These are phyloP conservation scores for Obba rivulosa DNA, from an alignment of 768 basidiomycete species.

Conservation along the genomic window DNA sequence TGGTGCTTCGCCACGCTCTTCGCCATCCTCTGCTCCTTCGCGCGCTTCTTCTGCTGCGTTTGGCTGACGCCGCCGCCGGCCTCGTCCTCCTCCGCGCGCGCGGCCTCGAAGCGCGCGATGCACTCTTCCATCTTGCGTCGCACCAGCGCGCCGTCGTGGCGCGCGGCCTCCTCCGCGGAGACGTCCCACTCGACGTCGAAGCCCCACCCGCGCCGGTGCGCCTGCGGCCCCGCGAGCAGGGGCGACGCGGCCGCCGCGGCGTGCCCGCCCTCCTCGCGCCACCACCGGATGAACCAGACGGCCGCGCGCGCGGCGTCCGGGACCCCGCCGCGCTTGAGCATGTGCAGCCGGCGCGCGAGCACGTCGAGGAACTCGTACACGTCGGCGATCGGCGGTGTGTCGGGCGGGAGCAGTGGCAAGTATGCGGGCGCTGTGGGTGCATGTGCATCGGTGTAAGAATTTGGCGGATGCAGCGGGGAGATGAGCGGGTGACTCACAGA, in stretches of 20 bases:
- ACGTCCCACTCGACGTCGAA: constrained; percentile 75
- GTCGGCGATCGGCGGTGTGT: constrained; percentile 52
- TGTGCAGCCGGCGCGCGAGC: constrained; percentile 74
- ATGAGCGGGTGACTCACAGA: constrained; percentile 40
- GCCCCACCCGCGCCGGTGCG: constrained; percentile 65
- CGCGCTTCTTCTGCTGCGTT: constrained; percentile 66
- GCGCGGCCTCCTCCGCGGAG: constrained; percentile 12
- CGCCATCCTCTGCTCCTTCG: constrained; percentile 35
- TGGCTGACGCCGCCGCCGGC: constrained; percentile 56
- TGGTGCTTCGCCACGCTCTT: constrained; percentile 30
- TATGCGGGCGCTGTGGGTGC: constrained; percentile 57
- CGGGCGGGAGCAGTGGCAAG: constrained; percentile 52
- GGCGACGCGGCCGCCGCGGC: constrained; percentile 29
- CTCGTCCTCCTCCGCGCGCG: constrained; percentile 42
- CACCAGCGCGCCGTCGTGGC: constrained; percentile 30
- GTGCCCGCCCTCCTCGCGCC: constrained; percentile 71
- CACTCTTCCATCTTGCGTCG: constrained; percentile 68
- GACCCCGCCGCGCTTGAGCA: constrained; percentile 73
- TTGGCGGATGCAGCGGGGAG: constrained; percentile 1
- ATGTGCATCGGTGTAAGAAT: neutral
- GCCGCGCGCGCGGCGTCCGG: constrained; percentile 69
- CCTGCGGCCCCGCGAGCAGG: constrained; percentile 3
- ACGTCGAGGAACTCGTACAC: constrained; percentile 60
- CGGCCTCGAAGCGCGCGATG: constrained; percentile 50
- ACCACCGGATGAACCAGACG: constrained; percentile 80